These are phyloP conservation scores for Phycomyces nitens DNA, from an alignment of 192 early-diverging fungal species.

Conservation along the genomic window DNA sequence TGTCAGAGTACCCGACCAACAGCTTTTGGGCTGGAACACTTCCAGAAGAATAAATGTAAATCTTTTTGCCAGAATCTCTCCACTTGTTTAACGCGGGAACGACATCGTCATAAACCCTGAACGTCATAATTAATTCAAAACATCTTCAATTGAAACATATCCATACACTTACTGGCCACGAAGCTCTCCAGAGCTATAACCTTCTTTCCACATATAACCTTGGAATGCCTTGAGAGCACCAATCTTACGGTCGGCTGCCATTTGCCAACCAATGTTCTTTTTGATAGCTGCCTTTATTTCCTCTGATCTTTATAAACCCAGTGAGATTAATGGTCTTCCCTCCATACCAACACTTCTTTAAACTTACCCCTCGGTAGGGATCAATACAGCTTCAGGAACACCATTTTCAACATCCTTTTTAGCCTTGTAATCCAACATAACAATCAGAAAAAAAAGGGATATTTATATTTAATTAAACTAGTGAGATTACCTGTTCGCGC, in stretches of 20 bases:
- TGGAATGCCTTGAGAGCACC: conserved; percentile 87
- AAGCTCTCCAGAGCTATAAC: conserved; percentile 74
- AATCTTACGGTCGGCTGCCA: conserved; percentile 85
- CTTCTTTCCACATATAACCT: conserved; percentile 94
- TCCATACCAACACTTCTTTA: neutral
- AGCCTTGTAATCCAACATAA: too few relatives aligned
- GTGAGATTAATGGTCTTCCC: neutral
- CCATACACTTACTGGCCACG: conserved; percentile 62
- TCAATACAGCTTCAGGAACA: conserved; percentile 35
- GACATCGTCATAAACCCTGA: conserved; percentile 86
- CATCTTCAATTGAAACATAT: neutral
- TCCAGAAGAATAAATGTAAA: conserved; percentile 97
- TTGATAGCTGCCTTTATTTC: conserved; percentile 53
- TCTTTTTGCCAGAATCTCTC: conserved; percentile 52
- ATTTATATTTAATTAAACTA: neutral
- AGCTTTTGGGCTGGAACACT: conserved; percentile 92
- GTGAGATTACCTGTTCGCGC: conserved; percentile 44
- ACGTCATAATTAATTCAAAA: neutral
- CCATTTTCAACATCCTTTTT: conserved; percentile 43
- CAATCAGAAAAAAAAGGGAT: too few relatives aligned
- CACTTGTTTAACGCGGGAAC: conserved; percentile 71
- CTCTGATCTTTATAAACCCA: conserved; percentile 8
- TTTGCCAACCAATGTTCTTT: conserved; percentile 78
- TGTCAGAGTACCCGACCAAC: conserved; percentile 77
- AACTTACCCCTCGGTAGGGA: conserved; percentile 42